Conservation (phyloP, 2,329 filamentous ascomycete species). For the Calcarisporium arbuscula region DNA sequence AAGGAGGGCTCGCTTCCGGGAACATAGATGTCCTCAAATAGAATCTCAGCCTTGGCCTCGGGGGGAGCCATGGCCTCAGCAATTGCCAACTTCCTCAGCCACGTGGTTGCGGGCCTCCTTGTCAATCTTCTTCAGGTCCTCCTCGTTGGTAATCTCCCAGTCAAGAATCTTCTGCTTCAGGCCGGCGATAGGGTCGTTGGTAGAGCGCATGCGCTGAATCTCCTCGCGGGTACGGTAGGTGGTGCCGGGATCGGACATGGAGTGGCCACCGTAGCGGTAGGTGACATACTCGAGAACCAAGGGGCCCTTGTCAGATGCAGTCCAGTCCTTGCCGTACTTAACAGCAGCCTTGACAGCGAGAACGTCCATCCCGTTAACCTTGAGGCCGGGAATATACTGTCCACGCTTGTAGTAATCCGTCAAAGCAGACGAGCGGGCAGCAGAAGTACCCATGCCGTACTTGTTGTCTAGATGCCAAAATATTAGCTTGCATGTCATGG, state of each 20-base stretch:
- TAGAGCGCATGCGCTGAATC: constrained; percentile 98
- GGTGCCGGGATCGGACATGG: constrained; percentile 98
- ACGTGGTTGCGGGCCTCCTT: constrained; percentile 84
- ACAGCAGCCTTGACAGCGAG: constrained; percentile 96
- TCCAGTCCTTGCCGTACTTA: constrained; percentile 87
- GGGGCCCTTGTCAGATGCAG: constrained; percentile 76
- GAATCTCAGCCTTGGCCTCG: constrained; percentile 70
- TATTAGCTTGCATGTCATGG: constrained; percentile 8
- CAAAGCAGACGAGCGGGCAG: constrained; percentile 85
- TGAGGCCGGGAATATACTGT: constrained; percentile 98
- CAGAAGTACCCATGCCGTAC: constrained; percentile 98
- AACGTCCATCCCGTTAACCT: constrained; percentile 99
- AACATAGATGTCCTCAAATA: constrained; percentile 97
- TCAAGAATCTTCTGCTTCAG: constrained; percentile 98
- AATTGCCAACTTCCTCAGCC: constrained; percentile 79
- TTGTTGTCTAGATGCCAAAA: constrained; percentile 76
- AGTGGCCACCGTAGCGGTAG: constrained; percentile 98
- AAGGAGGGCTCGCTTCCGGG: constrained; percentile 79
- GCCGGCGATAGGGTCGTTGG: constrained; percentile 95
- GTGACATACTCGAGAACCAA: constrained; percentile 98
- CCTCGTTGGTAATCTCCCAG: constrained; percentile 86
- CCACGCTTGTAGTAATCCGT: constrained; percentile 99
- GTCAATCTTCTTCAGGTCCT: constrained; percentile 93
- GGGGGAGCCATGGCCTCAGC: constrained; percentile 85
- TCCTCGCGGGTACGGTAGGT: constrained; percentile 99